These are phyloP conservation scores for Helianthus annuus DNA, from an alignment of 129 eudicot species.

Conservation along the genomic window HanXRQr2.0-SUNRISE NC_035436.2:206870823-206871322, in stretches of 20 bases:
- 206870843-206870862: constrained; percentile 36
- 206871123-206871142: constrained; percentile 75
- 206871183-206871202: constrained; percentile 69
- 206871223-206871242: constrained; percentile 61
- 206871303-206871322: constrained; percentile 78
- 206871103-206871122: constrained; percentile 79
- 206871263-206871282: constrained; percentile 37
- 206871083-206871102: constrained; percentile 84
- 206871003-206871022: constrained; percentile 38
- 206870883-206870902: constrained; percentile 1
- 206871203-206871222: constrained; percentile 58
- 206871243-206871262: constrained; percentile 48
- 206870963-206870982: constrained; percentile 24
- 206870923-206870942: constrained; percentile 21
- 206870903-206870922: constrained; percentile 17
- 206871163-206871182: constrained; percentile 57
- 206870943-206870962: constrained; percentile 18
- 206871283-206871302: constrained; percentile 56
- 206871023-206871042: background rate
- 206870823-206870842: constrained; percentile 21
- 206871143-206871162: constrained; percentile 50
- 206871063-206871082: constrained; percentile 93
- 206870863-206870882: constrained; percentile 31
- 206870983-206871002: constrained; percentile 18
- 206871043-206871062: constrained; percentile 63